Conservation (phyloP, 306 rosid species). For the Canavalia gladiata region DNA sequence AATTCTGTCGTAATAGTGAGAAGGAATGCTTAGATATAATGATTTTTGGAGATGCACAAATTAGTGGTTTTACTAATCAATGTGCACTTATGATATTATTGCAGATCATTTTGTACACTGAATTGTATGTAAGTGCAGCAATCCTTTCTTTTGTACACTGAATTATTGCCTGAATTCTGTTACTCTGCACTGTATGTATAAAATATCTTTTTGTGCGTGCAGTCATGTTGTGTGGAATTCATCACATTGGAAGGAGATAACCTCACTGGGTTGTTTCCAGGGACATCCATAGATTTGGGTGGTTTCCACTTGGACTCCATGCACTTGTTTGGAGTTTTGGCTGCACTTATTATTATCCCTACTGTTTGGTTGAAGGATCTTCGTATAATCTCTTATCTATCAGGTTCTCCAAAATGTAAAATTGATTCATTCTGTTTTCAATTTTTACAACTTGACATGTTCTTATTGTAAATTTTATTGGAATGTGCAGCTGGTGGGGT, state of each 20-base stretch:
- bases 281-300: constrained; percentile 64
- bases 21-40: constrained; percentile 26
- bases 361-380: constrained; percentile 79
- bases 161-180: constrained; percentile 8
- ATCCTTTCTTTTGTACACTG: not conserved
- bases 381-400: constrained; percentile 72
- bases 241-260: constrained; percentile 85
- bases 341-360: constrained; percentile 74
- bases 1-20: not conserved
- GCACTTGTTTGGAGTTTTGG: constrained; percentile 72
- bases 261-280: constrained; percentile 70
- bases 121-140: constrained; percentile 73
- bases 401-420: constrained; percentile 56
- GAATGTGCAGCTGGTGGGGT: constrained; percentile 72
- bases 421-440: not conserved
- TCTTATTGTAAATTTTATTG: constrained; percentile 28
- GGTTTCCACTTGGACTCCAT: constrained; percentile 61
- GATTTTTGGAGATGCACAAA: not conserved
- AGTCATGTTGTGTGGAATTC: constrained; percentile 80
- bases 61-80: constrained; percentile 23
- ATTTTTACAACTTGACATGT: constrained; percentile 7
- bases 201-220: constrained; percentile 41
- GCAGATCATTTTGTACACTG: constrained; percentile 82
- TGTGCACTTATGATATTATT: constrained; percentile 43
- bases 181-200: not conserved